Evolutionary conservation across 129 eudicot species (phyloP).

Genomic region (Lonicera japonica): DNA sequence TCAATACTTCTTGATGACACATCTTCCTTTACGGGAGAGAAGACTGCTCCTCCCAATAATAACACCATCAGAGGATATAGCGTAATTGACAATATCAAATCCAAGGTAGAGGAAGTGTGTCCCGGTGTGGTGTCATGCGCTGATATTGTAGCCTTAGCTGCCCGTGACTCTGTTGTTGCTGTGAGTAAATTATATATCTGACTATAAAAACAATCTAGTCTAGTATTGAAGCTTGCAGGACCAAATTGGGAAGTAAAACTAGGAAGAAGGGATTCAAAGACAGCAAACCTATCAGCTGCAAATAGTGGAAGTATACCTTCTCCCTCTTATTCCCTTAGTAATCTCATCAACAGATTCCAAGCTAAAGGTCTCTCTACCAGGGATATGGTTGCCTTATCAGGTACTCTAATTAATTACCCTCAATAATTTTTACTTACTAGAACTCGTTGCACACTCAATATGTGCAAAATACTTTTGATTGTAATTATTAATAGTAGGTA

Average conservation of each 20-base stretch:
- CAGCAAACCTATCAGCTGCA: constrained; percentile 24
- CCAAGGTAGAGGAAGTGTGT: neutral
- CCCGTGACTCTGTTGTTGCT: neutral
- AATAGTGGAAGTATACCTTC: constrained; percentile 20
- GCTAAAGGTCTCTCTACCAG: constrained; percentile 22
- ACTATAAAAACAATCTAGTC: neutral
- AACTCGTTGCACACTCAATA: too few species aligned
- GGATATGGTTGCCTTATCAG: constrained; percentile 38
- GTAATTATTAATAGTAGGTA: too few species aligned
- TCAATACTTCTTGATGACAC: constrained; percentile 5
- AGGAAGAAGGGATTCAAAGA: constrained; percentile 29
- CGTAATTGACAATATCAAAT: constrained; percentile 1
- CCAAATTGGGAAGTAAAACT: constrained; percentile 37
- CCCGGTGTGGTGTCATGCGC: constrained; percentile 3
- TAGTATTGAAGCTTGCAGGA: constrained; percentile 15
- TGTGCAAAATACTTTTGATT: too few species aligned
- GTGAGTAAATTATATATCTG: neutral
- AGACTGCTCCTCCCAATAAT: neutral
- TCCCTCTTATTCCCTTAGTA: constrained; percentile 15
- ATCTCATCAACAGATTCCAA: constrained; percentile 20
- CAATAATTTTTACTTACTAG: too few species aligned
- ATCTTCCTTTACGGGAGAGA: constrained; percentile 2
- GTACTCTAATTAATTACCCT: constrained; percentile 4
- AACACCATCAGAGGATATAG: neutral
- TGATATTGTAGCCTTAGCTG: neutral